These are phyloP conservation scores for Phytopythium litorale DNA, from an alignment of 352 stramenopile species.

Conservation along the genomic window DNA sequence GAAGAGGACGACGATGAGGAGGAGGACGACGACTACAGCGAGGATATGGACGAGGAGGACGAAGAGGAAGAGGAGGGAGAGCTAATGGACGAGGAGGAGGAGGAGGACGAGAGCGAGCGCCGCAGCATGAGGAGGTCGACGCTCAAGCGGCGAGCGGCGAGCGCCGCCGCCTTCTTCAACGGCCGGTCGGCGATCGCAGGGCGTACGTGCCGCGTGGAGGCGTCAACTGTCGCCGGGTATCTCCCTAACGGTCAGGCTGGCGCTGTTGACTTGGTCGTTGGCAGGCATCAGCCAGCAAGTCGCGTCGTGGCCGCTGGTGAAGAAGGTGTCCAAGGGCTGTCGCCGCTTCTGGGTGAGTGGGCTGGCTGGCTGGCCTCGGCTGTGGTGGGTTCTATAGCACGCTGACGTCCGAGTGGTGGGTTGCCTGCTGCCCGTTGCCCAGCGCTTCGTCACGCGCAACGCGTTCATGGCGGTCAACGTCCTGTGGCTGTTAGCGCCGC, in stretches of 20 bases:
- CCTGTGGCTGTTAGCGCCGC: slow-evolving; percentile 62
- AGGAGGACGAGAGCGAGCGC: slow-evolving; percentile 21
- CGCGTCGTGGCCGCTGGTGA: slow-evolving; percentile 15
- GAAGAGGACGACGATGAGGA: slow-evolving; percentile 11
- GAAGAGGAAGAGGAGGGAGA: slow-evolving; percentile 39
- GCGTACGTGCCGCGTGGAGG: background rate
- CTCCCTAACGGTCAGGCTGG: background rate
- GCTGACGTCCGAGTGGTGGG: background rate
- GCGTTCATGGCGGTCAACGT: slow-evolving; percentile 76
- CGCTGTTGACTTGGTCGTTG: background rate
- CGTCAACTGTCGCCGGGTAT: background rate
- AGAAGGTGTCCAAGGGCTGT: slow-evolving; percentile 19
- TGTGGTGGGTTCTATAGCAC: background rate
- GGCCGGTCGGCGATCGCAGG: background rate
- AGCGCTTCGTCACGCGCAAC: slow-evolving; percentile 47
- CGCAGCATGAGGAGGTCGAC: slow-evolving; percentile 12
- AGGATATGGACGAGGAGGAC: slow-evolving; percentile 24
- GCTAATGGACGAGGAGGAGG: slow-evolving; percentile 19
- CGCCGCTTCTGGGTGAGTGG: slow-evolving; percentile 36
- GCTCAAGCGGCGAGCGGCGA: slow-evolving; percentile 26
- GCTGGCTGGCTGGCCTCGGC: background rate
- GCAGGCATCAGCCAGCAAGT: slow-evolving; percentile 13
- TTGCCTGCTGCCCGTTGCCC: background rate
- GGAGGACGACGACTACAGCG: slow-evolving; percentile 19
- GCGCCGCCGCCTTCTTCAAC: slow-evolving; percentile 29